Percentiles rank a stretch among this genome's conserved stretches.
Evolutionary conservation across 2,329 filamentous ascomycete genomes (phyloP).

Genomic region (Fusarium metavorans): DNA sequence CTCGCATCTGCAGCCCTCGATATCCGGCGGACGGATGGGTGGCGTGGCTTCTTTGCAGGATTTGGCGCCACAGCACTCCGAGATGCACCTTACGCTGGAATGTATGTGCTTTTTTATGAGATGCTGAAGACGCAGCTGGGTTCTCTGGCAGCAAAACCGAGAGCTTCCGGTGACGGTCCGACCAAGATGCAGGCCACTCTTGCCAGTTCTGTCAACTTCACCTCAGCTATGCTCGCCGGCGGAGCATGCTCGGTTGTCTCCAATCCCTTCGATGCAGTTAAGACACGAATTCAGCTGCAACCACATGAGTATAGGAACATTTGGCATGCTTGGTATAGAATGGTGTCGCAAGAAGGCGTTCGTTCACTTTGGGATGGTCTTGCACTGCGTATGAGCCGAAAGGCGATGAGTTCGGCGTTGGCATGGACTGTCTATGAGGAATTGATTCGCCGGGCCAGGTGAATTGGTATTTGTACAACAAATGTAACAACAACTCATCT

Average conservation of each 20-base stretch:
- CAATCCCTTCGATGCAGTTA: constrained; percentile 97
- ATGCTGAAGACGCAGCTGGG: constrained; percentile 75
- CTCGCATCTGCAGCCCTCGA: constrained; percentile 78
- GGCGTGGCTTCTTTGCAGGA: constrained; percentile 90
- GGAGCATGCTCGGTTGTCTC: constrained; percentile 87
- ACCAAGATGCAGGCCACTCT: constrained; percentile 47
- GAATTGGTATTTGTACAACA: constrained; percentile 34
- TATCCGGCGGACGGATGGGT: constrained; percentile 78
- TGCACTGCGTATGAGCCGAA: constrained; percentile 86
- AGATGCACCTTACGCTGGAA: constrained; percentile 95
- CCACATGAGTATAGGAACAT: constrained; percentile 86
- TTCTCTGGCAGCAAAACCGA: constrained; percentile 33
- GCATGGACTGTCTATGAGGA: constrained; percentile 99
- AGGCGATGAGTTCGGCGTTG: constrained; percentile 92
- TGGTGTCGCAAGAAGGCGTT: constrained; percentile 85
- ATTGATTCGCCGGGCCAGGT: constrained; percentile 73
- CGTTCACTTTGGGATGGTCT: constrained; percentile 88
- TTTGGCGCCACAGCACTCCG: constrained; percentile 93
- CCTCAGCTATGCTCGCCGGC: constrained; percentile 83
- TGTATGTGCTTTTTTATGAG: constrained; percentile 96
- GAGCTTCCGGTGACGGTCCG: constrained; percentile 18
- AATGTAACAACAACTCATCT: constrained; percentile 40
- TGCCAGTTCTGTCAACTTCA: constrained; percentile 82
- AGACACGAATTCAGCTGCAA: constrained; percentile 93
- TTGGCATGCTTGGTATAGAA: constrained; percentile 78